Conservation (phyloP, 495 filamentous ascomycete species). For the Neurospora intermedia region DNA sequence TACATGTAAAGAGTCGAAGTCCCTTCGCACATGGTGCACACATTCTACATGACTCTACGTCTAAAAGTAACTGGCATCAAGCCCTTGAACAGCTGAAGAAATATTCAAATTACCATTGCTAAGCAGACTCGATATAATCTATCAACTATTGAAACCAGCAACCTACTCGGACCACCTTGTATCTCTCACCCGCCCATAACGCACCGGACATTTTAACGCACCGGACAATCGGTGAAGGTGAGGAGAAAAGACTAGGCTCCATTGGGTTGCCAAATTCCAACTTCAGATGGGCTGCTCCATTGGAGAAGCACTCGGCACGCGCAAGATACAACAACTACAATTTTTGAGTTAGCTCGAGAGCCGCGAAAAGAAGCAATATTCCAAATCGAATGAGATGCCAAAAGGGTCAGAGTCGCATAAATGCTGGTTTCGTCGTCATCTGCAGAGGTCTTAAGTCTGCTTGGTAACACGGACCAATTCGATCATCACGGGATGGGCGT, state of each 20-base stretch:
- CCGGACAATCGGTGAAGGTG: not conserved
- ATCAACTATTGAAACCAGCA: not conserved
- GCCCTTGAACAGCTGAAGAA: not conserved
- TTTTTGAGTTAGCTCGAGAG: not conserved
- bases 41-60: not conserved
- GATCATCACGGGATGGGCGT: slow-evolving; percentile 62
- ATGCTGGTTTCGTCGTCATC: slow-evolving; percentile 70
- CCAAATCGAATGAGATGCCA: slow-evolving; percentile 1
- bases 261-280: not conserved
- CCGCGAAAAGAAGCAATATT: not conserved
- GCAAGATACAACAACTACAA: not conserved
- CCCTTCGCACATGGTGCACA: not conserved
- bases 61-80: not conserved
- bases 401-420: slow-evolving; percentile 70
- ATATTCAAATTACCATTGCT: not conserved
- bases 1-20: not conserved
- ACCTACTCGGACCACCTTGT: not conserved
- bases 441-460: slow-evolving; percentile 88
- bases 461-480: slow-evolving; percentile 99
- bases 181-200: not conserved
- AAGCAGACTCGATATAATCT: not conserved
- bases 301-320: not conserved
- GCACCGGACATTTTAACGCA: not conserved
- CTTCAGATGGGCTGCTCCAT: not conserved
- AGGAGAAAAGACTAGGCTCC: not conserved